Base-by-base conservation (phyloP, 306 rosid genomes). In the Cucurbita pepo region DNA sequence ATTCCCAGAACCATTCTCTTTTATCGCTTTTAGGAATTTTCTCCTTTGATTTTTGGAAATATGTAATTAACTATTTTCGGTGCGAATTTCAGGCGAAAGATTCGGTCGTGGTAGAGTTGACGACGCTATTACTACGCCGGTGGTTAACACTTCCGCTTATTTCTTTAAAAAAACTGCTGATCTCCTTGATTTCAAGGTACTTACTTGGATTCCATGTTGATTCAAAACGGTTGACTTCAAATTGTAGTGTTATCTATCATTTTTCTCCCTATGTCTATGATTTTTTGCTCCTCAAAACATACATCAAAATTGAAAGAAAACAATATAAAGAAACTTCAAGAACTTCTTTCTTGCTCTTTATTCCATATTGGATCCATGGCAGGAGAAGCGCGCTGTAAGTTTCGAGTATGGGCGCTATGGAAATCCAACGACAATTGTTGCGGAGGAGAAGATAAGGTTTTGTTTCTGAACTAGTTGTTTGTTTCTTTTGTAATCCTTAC, bases 401-500 rank as follows among this genome's bases (percentile, higher is more conserved):
- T 93, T 87, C 72, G 98, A 93, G 75, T 93, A 93, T 22, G 98
- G 97, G 56, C 96, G 98, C 55, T 93, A 93, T 80, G 98, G 98
- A 59, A 93, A 90, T 79, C 98, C 97, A 1, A 93, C 98, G 0
- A 93, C 97, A 0, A 89, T 85, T 47, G 98, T 93, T 82, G 71
- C 79, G 5, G 98, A 93, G 87, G 90, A 88, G 85, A 93, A 93
- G 88, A 86, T 93, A 81, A 93, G 98, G 98, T 91, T 80, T 40
- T 40, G 71, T n/a, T 50, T 52, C 79, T 50, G 55, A 75, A 47
- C 37, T 56, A 19, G 6, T 70, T 56, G 34, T 45, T 66, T 38
- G 45, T 58, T 16, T 73, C 18, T 36, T 54, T 22, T 71, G 15
- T 51, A 43, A 47, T 79, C 41, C 71, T 21, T 43, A 60, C 76